phyloP scores from a whole-genome alignment of 2,329 filamentous ascomycete species.

The Penicillium sp. region DNA sequence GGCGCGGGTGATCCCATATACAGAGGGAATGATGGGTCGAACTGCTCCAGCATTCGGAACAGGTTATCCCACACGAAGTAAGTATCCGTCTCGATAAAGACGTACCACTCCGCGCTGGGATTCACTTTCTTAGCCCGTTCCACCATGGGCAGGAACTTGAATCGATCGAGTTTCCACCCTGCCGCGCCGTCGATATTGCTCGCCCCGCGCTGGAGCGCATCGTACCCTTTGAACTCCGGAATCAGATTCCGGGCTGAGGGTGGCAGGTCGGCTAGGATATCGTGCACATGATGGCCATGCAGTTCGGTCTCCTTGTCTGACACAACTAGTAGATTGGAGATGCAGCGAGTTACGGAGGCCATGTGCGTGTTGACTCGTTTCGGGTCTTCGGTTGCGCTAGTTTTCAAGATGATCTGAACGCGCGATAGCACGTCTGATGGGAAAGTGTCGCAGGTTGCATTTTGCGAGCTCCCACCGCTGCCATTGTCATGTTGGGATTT shows the following conservation, averaged over 20 bases:
- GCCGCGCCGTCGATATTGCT: conserved; percentile 31
- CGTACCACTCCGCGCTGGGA: conserved; percentile 52
- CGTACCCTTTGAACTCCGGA: conserved; percentile 41
- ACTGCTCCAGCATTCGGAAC: conserved; percentile 49
- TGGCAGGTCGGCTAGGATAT: conserved; percentile 49
- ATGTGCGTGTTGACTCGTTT: conserved; percentile 48
- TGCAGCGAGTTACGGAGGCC: conserved; percentile 28
- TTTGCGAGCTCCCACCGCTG: background rate
- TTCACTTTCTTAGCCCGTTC: conserved; percentile 49
- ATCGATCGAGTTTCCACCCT: conserved; percentile 56
- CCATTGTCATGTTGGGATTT: background rate
- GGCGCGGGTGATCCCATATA: conserved; percentile 53
- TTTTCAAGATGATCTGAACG: conserved; percentile 50
- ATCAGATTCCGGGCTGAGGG: conserved; percentile 35
- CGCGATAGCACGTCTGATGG: conserved; percentile 38
- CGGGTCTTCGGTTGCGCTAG: conserved; percentile 45
- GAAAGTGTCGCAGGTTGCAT: conserved; percentile 23
- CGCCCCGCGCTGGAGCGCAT: conserved; percentile 39
- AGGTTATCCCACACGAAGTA: conserved; percentile 46
- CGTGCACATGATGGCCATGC: conserved; percentile 43
- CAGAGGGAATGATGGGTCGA: conserved; percentile 43
- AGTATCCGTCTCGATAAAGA: conserved; percentile 58
- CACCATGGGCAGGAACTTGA: conserved; percentile 57
- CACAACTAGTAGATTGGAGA: conserved; percentile 13
- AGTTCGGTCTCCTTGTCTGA: conserved; percentile 46